Base-by-base conservation (phyloP, 805 yeast species). In the Metschnikowia noctiluminum region DNA sequence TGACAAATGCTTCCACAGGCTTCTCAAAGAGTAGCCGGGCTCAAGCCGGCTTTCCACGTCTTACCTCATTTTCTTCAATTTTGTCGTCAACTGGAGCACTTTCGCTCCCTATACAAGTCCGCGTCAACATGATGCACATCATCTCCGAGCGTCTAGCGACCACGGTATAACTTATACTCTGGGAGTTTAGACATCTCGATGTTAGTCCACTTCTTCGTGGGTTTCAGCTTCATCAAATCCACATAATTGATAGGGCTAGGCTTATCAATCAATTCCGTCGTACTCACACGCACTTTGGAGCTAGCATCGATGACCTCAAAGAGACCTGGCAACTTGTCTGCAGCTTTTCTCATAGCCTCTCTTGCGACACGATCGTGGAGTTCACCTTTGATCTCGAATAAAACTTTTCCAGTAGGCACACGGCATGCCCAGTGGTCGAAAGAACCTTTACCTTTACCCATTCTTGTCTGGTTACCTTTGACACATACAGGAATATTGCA, bases 371-470 rank as follows among this genome's bases (percentile, higher is more conserved):
- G 82, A 63, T 89, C 96, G 68, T 94, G 98, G 58, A 92, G 77
- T 53, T 79, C 73, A 14, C 82, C 85, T 53, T 85, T 87, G 62
- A 91, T 82, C 71, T 94, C 99, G 62, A 91, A 89, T 21, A 91
- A 74, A 38, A 94, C 83, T 63, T 90, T 91, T 3, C 99, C 99
- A 0, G 97, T 91, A 37, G 98, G 96, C 12, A 94, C 94, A 61
- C 99, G 82, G 32, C 84, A 87, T 61, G 96, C 95, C 98, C 98
- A 94, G 73, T 89, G 94, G 62, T 89, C 96, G 64, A 94, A 92
- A 0, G 91, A 85, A 70, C 99, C 99, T 71, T 94, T 94, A 74
- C 99, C 99, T 69, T 94, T 94, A 76, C 99, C 99, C 99, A 94
- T 94, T 84, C 99, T 94, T 10, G 97, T 89, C 67, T 94, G 97